Percentiles rank a stretch among this genome's conserved stretches.
phyloP scores from a whole-genome alignment of 345 rosid species.

The Lepidium didymum region DNA sequence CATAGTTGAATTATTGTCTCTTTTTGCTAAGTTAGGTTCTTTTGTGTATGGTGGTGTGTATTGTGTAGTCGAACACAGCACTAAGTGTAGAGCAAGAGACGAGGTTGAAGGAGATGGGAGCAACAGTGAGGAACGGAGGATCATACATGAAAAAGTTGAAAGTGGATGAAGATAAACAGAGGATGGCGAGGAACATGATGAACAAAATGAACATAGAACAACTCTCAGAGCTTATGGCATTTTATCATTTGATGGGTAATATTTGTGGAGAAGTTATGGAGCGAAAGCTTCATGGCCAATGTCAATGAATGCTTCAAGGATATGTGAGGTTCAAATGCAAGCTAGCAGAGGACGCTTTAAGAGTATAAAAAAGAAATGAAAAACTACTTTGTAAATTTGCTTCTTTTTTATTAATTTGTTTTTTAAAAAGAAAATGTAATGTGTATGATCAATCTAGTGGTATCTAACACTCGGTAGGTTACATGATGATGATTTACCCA shows the following conservation, averaged over 20 bases:
- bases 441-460: background rate
- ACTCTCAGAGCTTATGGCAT: conserved; percentile 67
- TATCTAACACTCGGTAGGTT: conserved; percentile 6
- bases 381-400: conserved; percentile 5
- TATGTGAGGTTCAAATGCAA: conserved; percentile 14
- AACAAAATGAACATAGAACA: conserved; percentile 68
- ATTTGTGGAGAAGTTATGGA: conserved; percentile 72
- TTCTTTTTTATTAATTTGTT: background rate
- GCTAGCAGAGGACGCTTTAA: background rate
- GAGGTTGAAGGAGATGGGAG: conserved; percentile 91
- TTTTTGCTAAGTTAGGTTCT: background rate
- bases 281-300: conserved; percentile 40
- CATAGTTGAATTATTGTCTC: background rate
- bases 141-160: conserved; percentile 53
- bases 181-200: conserved; percentile 50
- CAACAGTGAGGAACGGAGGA: conserved; percentile 76
- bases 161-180: conserved; percentile 59
- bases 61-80: conserved; percentile 63
- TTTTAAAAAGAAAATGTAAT: background rate
- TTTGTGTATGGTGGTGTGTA: background rate
- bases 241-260: conserved; percentile 72
- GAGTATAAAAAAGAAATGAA: background rate
- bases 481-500: conserved; percentile 4
- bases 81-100: conserved; percentile 67
- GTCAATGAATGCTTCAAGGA: conserved; percentile 29